Percentiles rank a stretch among this genome's conserved stretches.
phyloP scores from a whole-genome alignment of 176 grass and related monocot species.

The Oryza nivara region DNA sequence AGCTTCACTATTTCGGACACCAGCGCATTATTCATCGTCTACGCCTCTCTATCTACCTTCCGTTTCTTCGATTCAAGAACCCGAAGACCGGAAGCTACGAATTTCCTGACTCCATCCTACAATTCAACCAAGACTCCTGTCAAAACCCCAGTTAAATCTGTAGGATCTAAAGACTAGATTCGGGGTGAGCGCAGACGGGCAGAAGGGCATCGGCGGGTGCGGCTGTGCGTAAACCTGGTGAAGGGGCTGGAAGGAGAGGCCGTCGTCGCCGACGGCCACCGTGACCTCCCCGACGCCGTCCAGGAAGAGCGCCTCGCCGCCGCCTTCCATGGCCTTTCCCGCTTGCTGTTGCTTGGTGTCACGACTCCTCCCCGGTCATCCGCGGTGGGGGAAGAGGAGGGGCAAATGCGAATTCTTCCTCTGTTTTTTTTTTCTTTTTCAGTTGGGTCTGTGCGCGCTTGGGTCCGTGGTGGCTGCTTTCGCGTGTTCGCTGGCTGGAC shows the following conservation, averaged over 20 bases:
- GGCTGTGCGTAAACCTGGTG: conserved; percentile 55
- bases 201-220: neutral
- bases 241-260: conserved; percentile 63
- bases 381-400: neutral
- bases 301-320: conserved; percentile 58
- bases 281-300: conserved; percentile 68
- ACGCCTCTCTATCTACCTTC: neutral
- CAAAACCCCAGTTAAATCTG: neutral
- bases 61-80: neutral
- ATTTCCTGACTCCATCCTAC: neutral
- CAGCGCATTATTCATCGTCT: neutral
- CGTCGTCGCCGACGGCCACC: conserved; percentile 44
- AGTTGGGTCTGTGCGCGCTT: conserved; percentile 4
- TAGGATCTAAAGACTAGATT: conserved; percentile 28
- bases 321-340: conserved; percentile 52
- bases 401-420: neutral
- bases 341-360: neutral
- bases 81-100: neutral
- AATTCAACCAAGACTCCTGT: neutral
- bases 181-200: neutral
- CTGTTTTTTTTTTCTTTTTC: neutral
- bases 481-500: too few species aligned
- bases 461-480: neutral
- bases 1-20: conserved; percentile 1
- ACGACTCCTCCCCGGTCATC: neutral